These are phyloP conservation scores for Globisporangium splendens DNA, from an alignment of 352 stramenopile genomes.

Conservation along the genomic window DNA sequence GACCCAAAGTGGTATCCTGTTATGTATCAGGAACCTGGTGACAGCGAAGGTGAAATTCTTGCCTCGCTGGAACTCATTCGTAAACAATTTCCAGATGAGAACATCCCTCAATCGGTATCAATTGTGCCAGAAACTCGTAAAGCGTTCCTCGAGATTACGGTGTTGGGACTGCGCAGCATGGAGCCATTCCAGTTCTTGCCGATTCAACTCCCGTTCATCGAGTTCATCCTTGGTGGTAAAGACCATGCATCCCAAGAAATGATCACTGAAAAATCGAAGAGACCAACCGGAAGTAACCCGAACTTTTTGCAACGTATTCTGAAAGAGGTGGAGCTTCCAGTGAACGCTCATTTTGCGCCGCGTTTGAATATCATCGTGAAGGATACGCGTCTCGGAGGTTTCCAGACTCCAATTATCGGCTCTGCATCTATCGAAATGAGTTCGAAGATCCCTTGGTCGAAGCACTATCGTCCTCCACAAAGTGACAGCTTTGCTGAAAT, in stretches of 20 bases:
- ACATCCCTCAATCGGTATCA: slow-evolving; percentile 39
- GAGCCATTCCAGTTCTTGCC: slow-evolving; percentile 87
- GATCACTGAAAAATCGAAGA: slow-evolving; percentile 85
- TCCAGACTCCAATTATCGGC: slow-evolving; percentile 80
- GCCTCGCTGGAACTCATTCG: slow-evolving; percentile 70
- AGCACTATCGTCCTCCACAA: slow-evolving; percentile 66
- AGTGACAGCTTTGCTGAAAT: slow-evolving; percentile 67
- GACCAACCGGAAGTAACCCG: slow-evolving; percentile 73
- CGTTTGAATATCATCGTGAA: slow-evolving; percentile 89
- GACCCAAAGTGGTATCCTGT: slow-evolving; percentile 75
- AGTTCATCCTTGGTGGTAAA: slow-evolving; percentile 87
- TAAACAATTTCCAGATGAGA: slow-evolving; percentile 67
- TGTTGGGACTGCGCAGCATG: slow-evolving; percentile 84
- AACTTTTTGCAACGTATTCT: slow-evolving; percentile 91
- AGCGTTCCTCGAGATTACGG: slow-evolving; percentile 81
- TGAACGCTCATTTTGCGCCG: slow-evolving; percentile 85
- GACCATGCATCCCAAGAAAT: slow-evolving; percentile 77
- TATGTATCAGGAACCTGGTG: slow-evolving; percentile 71
- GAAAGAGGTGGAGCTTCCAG: slow-evolving; percentile 83
- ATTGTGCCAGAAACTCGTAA: slow-evolving; percentile 68
- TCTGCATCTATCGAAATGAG: slow-evolving; percentile 84
- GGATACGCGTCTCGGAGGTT: slow-evolving; percentile 85
- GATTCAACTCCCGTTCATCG: slow-evolving; percentile 84
- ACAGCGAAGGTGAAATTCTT: slow-evolving; percentile 80
- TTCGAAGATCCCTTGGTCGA: slow-evolving; percentile 80